Evolutionary conservation across 176 grass and related monocot genomes (phyloP).

Genomic region (Musa acuminata): DNA sequence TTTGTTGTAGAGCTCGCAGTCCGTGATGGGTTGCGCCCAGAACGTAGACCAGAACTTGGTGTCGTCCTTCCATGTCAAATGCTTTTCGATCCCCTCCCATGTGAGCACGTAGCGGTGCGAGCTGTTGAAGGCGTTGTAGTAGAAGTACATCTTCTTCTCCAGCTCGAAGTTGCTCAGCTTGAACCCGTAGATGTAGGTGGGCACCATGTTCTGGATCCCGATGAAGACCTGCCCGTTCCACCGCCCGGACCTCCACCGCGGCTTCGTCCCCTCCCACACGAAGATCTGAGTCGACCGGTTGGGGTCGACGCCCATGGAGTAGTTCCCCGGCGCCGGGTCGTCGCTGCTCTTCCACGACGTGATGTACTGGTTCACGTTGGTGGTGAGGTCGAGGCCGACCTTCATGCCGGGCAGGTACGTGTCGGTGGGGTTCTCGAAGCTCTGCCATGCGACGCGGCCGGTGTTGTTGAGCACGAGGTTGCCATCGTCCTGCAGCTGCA

Average conservation of each 20-base stretch:
- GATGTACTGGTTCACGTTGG: slow-evolving; percentile 24
- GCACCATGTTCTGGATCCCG: slow-evolving; percentile 35
- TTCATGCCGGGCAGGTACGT: slow-evolving; percentile 61
- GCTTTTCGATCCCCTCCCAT: slow-evolving; percentile 24
- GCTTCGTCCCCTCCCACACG: slow-evolving; percentile 28
- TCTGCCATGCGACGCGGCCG: slow-evolving; percentile 28
- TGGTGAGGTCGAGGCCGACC: slow-evolving; percentile 24
- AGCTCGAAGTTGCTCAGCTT: slow-evolving; percentile 31
- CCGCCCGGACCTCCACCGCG: slow-evolving; percentile 38
- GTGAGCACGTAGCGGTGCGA: slow-evolving; percentile 29
- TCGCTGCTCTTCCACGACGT: slow-evolving; percentile 41
- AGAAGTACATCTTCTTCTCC: slow-evolving; percentile 49
- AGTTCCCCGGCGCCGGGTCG: slow-evolving; percentile 41
- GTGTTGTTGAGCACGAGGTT: slow-evolving; percentile 32
- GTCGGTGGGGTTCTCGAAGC: slow-evolving; percentile 49
- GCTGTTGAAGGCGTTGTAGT: slow-evolving; percentile 25
- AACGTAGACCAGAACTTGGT: slow-evolving; percentile 14
- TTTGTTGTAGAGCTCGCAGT: slow-evolving; percentile 51
- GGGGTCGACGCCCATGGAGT: slow-evolving; percentile 50
- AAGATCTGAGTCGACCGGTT: slow-evolving; percentile 54
- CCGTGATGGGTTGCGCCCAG: slow-evolving; percentile 35
- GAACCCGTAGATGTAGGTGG: slow-evolving; percentile 37
- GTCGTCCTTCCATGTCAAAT: slow-evolving; percentile 16
- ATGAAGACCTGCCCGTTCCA: slow-evolving; percentile 42
- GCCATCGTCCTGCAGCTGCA: slow-evolving; percentile 18